Base-by-base conservation (phyloP, 2,329 filamentous ascomycete species). In the Colletotrichum abscissum region DNA sequence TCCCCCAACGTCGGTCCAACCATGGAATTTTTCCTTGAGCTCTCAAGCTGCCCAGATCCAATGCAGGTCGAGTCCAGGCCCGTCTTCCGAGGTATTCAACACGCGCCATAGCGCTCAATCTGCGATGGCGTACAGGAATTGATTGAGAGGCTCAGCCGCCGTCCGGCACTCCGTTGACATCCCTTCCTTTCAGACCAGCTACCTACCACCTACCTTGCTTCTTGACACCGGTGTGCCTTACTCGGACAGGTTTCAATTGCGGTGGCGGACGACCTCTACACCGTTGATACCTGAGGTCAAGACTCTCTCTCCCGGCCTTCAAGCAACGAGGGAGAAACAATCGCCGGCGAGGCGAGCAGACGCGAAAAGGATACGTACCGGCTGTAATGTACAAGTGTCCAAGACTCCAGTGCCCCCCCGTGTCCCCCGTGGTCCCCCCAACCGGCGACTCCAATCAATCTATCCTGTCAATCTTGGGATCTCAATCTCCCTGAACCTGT, bases 1-100 rank as follows among this genome's bases (percentile, higher is more conserved):
- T 14, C 55, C 67, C 70, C 60, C 70, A 73, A 73, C 70, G 70
- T 57, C 70, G 42, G 70, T 57, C 70, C 22, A 66, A 65, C 63
- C 42, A 60, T 64, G 60, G 67, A 73, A 70, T 63, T 65, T 65
- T 58, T 35, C 12, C 56, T 63, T 54, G 57, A 68, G 49, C 42
- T 54, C 33, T 58, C 56, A 54, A 35, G 26, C 52, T 64, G 52
- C 22, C 42, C 46, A 67, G 56, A 42, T 38, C 38, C 35, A 49
- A 38, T 54, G 49, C 49, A 69, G 59, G 30, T 68, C 30, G 38
- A 42, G 26, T 12, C 33, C 33, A 35, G 33, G 33, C 33, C 42
- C 55, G 42, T 33, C 28, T 35, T 58, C 55, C 56, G 60, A 64
- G 54, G 56, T 33, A 71, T 60, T 52, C 55, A 67, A 66, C 33